Conservation (phyloP, 176 grass and related monocot genomes). For the Triticum urartu region DNA sequence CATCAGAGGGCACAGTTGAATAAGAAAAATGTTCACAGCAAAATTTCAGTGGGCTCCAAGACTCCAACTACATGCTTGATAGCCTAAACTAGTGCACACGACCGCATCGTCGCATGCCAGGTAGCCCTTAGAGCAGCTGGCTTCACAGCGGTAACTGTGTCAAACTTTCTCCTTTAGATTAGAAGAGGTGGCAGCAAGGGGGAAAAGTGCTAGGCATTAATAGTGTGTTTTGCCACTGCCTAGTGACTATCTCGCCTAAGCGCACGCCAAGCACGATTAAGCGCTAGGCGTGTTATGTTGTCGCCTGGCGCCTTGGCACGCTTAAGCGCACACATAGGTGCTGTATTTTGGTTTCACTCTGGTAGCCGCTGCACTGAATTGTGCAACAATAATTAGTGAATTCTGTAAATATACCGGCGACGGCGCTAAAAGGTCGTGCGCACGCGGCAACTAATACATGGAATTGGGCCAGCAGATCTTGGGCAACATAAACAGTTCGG, state of each 20-base stretch:
- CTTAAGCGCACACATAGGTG: background rate
- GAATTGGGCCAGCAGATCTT: background rate
- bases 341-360: background rate
- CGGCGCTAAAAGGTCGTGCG: background rate
- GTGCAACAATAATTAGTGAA: background rate
- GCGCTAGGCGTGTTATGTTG: background rate
- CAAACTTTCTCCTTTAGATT: too few relatives aligned
- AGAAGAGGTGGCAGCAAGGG: too few relatives aligned
- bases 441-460: background rate
- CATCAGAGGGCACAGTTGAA: background rate
- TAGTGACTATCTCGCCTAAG: too few relatives aligned
- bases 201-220: too few relatives aligned
- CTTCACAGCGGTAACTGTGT: background rate
- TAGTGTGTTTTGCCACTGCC: background rate
- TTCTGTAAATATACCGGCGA: background rate
- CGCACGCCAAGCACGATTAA: background rate
- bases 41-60: background rate
- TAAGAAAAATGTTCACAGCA: background rate
- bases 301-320: background rate
- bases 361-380: background rate
- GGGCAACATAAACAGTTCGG: background rate
- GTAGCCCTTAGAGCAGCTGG: conserved; percentile 12
- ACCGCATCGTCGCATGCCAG: background rate
- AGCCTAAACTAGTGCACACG: conserved; percentile 7
- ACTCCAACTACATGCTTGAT: background rate